Conservation (phyloP, 768 basidiomycete genomes). For the Lactarius sanguifluus region DNA sequence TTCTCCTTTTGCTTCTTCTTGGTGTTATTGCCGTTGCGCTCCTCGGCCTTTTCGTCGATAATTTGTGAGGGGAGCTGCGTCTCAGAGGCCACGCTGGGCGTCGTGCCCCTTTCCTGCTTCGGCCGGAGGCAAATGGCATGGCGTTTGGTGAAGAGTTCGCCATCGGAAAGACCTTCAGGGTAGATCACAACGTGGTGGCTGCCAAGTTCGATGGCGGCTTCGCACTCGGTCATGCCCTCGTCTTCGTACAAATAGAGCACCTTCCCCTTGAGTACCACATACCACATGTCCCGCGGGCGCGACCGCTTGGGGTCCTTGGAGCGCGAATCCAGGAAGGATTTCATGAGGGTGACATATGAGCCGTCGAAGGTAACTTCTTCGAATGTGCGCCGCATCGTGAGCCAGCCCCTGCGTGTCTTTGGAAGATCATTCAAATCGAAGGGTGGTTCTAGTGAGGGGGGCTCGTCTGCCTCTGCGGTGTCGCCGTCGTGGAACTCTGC, state of each 20-base stretch:
- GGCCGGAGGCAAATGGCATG: slow-evolving; percentile 82
- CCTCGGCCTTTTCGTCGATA: slow-evolving; percentile 39
- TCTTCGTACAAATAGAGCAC: slow-evolving; percentile 94
- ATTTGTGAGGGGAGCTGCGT: slow-evolving; percentile 41
- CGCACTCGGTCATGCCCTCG: slow-evolving; percentile 86
- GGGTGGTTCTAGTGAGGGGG: slow-evolving; percentile 30
- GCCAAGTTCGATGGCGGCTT: slow-evolving; percentile 84
- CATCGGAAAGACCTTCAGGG: slow-evolving; percentile 75
- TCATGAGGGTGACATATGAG: slow-evolving; percentile 77
- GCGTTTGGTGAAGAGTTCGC: slow-evolving; percentile 87
- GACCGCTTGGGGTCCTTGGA: slow-evolving; percentile 83
- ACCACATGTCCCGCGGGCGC: slow-evolving; percentile 91
- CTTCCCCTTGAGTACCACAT: slow-evolving; percentile 86
- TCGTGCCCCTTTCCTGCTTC: slow-evolving; percentile 41
- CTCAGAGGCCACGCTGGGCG: slow-evolving; percentile 55
- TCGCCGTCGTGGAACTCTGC: slow-evolving; percentile 31
- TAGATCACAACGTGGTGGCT: slow-evolving; percentile 74
- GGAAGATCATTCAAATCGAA: slow-evolving; percentile 55
- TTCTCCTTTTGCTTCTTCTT: slow-evolving; percentile 45
- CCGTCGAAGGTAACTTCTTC: slow-evolving; percentile 62
- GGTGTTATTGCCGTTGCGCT: slow-evolving; percentile 43
- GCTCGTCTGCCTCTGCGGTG: slow-evolving; percentile 34
- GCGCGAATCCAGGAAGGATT: slow-evolving; percentile 75
- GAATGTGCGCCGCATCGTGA: slow-evolving; percentile 78
- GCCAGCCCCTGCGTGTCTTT: slow-evolving; percentile 74